Base-by-base conservation (phyloP, 2,329 filamentous ascomycete genomes). In the Colletotrichum lupini region DNA sequence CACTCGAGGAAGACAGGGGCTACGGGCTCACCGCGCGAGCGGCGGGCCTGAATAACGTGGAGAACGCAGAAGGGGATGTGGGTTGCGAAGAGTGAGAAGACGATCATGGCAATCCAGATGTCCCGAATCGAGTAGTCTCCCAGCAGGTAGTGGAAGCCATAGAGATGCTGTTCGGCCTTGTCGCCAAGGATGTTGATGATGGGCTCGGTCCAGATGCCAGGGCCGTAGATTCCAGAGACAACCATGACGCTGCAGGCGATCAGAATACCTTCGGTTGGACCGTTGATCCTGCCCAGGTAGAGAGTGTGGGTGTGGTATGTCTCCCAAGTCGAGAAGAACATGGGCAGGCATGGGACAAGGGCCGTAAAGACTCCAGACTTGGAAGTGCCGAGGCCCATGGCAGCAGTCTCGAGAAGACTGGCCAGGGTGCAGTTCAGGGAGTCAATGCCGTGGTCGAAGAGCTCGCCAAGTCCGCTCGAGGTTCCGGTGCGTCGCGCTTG, bases 251-350 rank as follows among this genome's bases (percentile, higher is more conserved):
- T 83, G 80, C 94, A 95, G 30, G 95, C 97, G 75, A 99, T 92
- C 65, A 98, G 92, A 42, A 99, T 87, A 24, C 97, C 97, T 86
- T 99, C 97, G 42, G 97, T 99, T 2, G 97, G 97, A 1, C 97
- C 97, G 82, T 99, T 99, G 89, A 99, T 93, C 81, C 96, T 95
- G 68, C 97, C 97, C 14, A 99, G 91, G 83, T 98, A 99, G 6
- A 99, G 87, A 0, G 97, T 98, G 82, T 99, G 97, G 5, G 97
- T 98, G 84, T 99, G 97, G 82, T 98, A 99, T 1, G 97, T 99
- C 85, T 99, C 97, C 97, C 97, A 99, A 2, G 97, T 99, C 3
- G 96, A 98, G 85, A 99, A 98, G 87, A 98, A 99, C 97, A 99
- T 99, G 73, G 97, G 94, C 57, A 99, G 86, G 78, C 95, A 97